These are phyloP conservation scores for Talaromyces liani DNA, from an alignment of 495 filamentous ascomycete genomes.

Conservation along the genomic window DNA sequence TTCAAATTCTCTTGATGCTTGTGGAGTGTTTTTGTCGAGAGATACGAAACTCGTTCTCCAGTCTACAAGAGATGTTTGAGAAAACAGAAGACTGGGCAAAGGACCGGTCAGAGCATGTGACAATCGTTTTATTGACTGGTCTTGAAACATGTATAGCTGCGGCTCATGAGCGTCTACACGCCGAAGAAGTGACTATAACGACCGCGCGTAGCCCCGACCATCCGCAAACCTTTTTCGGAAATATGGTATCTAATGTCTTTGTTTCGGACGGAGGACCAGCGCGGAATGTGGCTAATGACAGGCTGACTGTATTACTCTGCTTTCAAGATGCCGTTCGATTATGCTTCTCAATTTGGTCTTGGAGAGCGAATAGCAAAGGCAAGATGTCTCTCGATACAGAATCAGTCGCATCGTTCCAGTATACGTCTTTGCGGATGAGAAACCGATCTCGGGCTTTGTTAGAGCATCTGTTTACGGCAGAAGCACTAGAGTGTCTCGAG, in stretches of 20 bases:
- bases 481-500: conserved; percentile 92
- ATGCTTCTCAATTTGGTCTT: conserved; percentile 92
- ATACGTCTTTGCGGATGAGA: conserved; percentile 81
- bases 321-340: conserved; percentile 93
- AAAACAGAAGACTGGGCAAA: conserved; percentile 36
- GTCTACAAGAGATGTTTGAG: conserved; percentile 43
- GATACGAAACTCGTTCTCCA: conserved; percentile 60
- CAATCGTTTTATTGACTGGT: conserved; percentile 73
- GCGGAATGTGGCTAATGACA: conserved; percentile 79
- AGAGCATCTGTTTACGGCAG: conserved; percentile 87
- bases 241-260: conserved; percentile 93
- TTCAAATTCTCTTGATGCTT: conserved; percentile 81
- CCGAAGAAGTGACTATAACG: conserved; percentile 63
- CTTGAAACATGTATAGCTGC: conserved; percentile 83
- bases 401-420: conserved; percentile 77
- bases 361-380: conserved; percentile 61
- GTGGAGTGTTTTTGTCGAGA: conserved; percentile 82
- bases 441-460: conserved; percentile 81
- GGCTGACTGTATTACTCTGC: conserved; percentile 87
- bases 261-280: conserved; percentile 67
- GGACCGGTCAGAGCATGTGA: conserved; percentile 38
- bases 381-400: conserved; percentile 51
- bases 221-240: conserved; percentile 87
- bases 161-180: conserved; percentile 75
- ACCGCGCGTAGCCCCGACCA: conserved; percentile 73